These are phyloP conservation scores for Leptomonas seymouri DNA, from an alignment of 208 protist species.

Conservation along the genomic window DNA sequence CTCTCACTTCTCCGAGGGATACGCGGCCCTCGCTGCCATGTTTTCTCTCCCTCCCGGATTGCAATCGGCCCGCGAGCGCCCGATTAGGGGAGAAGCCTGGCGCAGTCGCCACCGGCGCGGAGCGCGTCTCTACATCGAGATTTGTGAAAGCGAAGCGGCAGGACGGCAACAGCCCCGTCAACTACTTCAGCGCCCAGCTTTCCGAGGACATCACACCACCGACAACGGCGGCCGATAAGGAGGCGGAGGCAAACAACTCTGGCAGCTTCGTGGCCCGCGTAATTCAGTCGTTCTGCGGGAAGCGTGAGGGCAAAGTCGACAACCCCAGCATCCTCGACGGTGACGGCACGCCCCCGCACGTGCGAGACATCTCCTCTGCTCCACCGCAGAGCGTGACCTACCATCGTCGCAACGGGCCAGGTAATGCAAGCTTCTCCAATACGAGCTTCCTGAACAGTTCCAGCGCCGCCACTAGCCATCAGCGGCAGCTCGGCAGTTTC, in stretches of 20 bases:
- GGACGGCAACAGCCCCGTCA: background rate
- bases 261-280: constrained; percentile 19
- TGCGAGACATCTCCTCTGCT: constrained; percentile 33
- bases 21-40: constrained; percentile 1
- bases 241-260: background rate
- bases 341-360: constrained; percentile 1
- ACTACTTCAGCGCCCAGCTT: background rate
- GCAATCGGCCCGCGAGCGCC: background rate
- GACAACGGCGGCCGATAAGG: background rate
- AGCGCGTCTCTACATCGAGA: background rate
- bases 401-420: constrained; percentile 4
- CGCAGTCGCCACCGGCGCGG: background rate
- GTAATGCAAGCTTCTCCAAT: background rate
- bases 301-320: background rate
- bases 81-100: background rate
- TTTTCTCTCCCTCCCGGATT: constrained; percentile 5
- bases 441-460: background rate
- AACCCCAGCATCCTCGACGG: constrained; percentile 1
- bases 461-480: background rate
- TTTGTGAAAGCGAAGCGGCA: background rate
- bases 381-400: constrained; percentile 26
- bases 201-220: background rate
- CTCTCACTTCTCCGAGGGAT: background rate
- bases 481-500: constrained; percentile 6
- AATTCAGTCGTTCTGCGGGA: constrained; percentile 16